Conservation (phyloP, 2,329 filamentous ascomycete genomes). For the Sclerotiophoma versabilis region DNA sequence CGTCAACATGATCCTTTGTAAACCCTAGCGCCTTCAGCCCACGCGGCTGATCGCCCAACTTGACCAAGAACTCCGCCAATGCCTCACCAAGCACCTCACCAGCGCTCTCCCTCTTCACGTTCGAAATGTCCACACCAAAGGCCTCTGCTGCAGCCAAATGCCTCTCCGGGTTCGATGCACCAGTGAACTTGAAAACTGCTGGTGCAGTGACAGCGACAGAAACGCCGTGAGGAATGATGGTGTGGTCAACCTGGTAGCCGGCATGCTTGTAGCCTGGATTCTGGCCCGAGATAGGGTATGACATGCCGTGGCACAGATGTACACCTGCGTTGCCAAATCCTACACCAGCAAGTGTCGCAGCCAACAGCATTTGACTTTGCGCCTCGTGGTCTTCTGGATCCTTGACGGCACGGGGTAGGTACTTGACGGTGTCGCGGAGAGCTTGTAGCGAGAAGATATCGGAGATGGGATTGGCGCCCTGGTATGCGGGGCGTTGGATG, state of each 20-base stretch:
- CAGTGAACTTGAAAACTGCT: constrained; percentile 93
- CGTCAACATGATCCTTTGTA: constrained; percentile 74
- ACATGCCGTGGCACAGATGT: constrained; percentile 91
- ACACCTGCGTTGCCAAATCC: constrained; percentile 98
- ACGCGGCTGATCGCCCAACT: constrained; percentile 87
- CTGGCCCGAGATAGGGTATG: constrained; percentile 94
- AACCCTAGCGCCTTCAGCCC: constrained; percentile 89
- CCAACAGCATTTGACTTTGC: constrained; percentile 93
- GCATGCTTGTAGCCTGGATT: constrained; percentile 89
- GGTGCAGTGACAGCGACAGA: constrained; percentile 93
- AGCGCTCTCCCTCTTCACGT: constrained; percentile 87
- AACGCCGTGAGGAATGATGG: constrained; percentile 95
- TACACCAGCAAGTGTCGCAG: constrained; percentile 90
- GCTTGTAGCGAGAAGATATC: constrained; percentile 95
- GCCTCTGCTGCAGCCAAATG: constrained; percentile 88
- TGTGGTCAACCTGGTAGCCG: constrained; percentile 78
- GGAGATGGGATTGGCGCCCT: constrained; percentile 96
- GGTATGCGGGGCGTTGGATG: constrained; percentile 89
- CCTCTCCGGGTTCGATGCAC: constrained; percentile 86
- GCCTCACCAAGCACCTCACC: constrained; percentile 89
- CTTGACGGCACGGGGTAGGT: constrained; percentile 83
- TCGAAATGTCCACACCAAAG: constrained; percentile 88
- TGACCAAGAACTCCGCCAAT: constrained; percentile 78
- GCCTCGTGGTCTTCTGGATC: constrained; percentile 93
- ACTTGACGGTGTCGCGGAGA: constrained; percentile 83